Evolutionary conservation across 1,139 yeast species (phyloP), one percentile per base, ranked within the genome.

Genomic region (Pichia sp.): DNA sequence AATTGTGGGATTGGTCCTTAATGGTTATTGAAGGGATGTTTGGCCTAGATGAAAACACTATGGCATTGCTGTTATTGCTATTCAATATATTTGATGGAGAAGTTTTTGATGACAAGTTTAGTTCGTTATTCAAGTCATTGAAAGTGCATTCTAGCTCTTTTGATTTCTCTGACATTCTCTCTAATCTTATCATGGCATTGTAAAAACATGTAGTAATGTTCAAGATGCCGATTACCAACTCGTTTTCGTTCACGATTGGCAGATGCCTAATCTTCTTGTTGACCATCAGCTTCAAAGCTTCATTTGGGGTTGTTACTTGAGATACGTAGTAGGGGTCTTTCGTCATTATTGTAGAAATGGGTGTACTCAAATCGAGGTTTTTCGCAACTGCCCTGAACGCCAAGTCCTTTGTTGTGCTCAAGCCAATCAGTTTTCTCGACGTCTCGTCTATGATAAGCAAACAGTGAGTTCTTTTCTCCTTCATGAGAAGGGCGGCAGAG

Each of bases 381-480:
- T 55, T 51, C 0, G 72, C 71, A n/a, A 70, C 68, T 5, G 67
- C 70, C 55, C 79, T 71, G 66, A 85, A 85, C 0, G 95, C 95
- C 59, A 87, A 74, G 67, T 87, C 95, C 64, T 85, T 86, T 43
- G 93, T 91, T 2, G 95, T 87, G 70, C 86, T 83, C 48, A 87
- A 83, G 2, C 95, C 95, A 51, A 83, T 69, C 50, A 87, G 76
- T 54, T 80, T 80, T 30, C 80, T 84, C 16, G 74, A 73, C 12
- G 65, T 62, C 46, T 68, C 51, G 48, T 75, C 77, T 50, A 74
- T 78, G 3, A 79, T 71, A 7, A 79, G 63, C 27, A 80, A 69
- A 67, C 86, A 82, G 63, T 81, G 82, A 54, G 78, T 82, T 49
- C 85, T 64, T 55, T 71, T 74, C 31, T 82, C 82, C 9, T 78